phyloP scores from a whole-genome alignment of 768 basidiomycete genomes.

The Pisolithus sp. region DNA sequence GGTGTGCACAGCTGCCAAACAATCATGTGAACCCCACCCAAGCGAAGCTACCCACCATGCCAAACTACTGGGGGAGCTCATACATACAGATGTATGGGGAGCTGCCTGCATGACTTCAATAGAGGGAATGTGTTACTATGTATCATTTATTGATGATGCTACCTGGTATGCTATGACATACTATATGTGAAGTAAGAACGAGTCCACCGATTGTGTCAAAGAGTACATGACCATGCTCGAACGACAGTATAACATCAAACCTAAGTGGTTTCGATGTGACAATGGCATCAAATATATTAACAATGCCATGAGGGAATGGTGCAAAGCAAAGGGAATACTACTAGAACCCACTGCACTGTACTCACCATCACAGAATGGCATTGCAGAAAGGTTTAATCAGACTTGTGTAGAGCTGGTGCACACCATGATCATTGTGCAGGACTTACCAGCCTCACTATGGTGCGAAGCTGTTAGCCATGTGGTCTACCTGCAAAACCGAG shows the following conservation, averaged over 20 bases:
- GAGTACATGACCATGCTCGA: neutral
- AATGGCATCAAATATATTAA: neutral
- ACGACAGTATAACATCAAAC: neutral
- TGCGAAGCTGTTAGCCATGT: neutral
- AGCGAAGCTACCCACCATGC: neutral
- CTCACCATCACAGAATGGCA: neutral
- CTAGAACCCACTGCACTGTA: neutral
- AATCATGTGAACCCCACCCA: neutral
- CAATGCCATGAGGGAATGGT: neutral
- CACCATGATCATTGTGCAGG: neutral
- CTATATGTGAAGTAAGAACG: neutral
- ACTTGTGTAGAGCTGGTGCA: neutral
- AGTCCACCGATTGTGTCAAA: neutral
- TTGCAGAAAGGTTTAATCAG: neutral
- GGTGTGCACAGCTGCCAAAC: neutral
- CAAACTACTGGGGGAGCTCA: neutral
- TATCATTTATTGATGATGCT: neutral
- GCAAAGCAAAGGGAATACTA: neutral
- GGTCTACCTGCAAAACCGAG: neutral
- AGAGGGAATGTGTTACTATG: neutral
- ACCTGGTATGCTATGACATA: neutral
- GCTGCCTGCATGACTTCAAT: neutral
- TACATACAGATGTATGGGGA: constrained; percentile 7
- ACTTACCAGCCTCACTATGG: neutral
- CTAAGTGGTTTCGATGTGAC: neutral